Percentiles rank a stretch among this genome's conserved stretches.
phyloP scores from a whole-genome alignment of 192 early-diverging fungal species.

The Bifiguratus adelaidae region DNA sequence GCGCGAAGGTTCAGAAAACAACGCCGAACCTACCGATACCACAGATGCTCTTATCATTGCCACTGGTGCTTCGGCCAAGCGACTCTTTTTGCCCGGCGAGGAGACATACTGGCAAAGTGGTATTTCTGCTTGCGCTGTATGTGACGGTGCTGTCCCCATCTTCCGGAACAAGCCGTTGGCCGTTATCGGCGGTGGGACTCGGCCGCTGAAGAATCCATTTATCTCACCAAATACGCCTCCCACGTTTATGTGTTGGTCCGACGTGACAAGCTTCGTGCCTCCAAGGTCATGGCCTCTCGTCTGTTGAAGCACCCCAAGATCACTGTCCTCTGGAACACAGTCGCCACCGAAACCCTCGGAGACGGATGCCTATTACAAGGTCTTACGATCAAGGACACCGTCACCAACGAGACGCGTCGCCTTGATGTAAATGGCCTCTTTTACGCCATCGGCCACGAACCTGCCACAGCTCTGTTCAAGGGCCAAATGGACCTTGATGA shows the following conservation, averaged over 20 bases:
- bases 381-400: slow-evolving; percentile 68
- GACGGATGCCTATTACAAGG: slow-evolving; percentile 67
- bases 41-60: slow-evolving; percentile 85
- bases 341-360: slow-evolving; percentile 80
- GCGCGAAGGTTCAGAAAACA: slow-evolving; percentile 68
- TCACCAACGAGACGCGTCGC: slow-evolving; percentile 49
- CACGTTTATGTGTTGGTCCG: slow-evolving; percentile 92
- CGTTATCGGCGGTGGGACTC: slow-evolving; percentile 97
- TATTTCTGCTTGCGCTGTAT: slow-evolving; percentile 98
- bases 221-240: slow-evolving; percentile 90
- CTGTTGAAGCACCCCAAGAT: slow-evolving; percentile 80
- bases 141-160: slow-evolving; percentile 96
- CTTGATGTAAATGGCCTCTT: slow-evolving; percentile 86
- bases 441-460: slow-evolving; percentile 93
- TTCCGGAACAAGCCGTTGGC: slow-evolving; percentile 93
- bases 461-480: slow-evolving; percentile 68
- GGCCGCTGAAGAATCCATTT: slow-evolving; percentile 92
- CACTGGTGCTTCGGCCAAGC: slow-evolving; percentile 98
- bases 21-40: slow-evolving; percentile 60
- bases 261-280: slow-evolving; percentile 92
- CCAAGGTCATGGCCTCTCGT: slow-evolving; percentile 94
- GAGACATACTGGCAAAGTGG: slow-evolving; percentile 96
- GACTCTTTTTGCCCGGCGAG: slow-evolving; percentile 81
- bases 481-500: slow-evolving; percentile 76
- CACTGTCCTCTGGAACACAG: slow-evolving; percentile 83